Conservation (phyloP, 2,329 filamentous ascomycete species). For the Aureobasidium melanogenum region DNA sequence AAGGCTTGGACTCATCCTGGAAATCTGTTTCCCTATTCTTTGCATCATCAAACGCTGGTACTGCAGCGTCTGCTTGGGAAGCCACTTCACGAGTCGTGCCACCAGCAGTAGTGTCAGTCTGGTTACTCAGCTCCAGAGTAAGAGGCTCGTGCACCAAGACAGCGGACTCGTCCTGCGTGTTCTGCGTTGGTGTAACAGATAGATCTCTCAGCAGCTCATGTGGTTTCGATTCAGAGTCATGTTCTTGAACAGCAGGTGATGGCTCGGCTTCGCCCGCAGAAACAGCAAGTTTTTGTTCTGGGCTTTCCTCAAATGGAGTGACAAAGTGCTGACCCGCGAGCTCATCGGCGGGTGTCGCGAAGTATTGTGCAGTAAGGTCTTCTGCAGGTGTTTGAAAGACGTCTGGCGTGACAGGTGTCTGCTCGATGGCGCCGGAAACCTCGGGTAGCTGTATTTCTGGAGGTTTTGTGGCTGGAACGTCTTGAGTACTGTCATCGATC, state of each 20-base stretch:
- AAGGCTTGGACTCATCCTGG: not conserved
- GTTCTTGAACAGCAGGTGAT: not conserved
- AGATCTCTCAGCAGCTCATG: not conserved
- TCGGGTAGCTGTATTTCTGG: not conserved
- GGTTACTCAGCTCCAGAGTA: not conserved
- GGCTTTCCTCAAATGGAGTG: not conserved
- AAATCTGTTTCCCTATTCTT: too few relatives aligned
- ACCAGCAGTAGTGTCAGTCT: not conserved
- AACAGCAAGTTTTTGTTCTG: not conserved
- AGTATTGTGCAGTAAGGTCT: not conserved
- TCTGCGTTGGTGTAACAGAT: not conserved
- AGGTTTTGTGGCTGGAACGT: not conserved
- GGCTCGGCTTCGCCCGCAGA: not conserved
- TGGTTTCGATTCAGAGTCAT: not conserved
- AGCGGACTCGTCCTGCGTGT: not conserved
- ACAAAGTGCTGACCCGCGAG: not conserved
- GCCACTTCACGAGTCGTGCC: not conserved
- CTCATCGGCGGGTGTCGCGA: not conserved
- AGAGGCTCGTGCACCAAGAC: not conserved
- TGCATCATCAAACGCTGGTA: not conserved
- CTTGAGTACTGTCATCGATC: not conserved
- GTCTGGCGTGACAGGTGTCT: not conserved
- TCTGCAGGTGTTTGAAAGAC: slow-evolving; percentile 4
- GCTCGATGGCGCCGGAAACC: not conserved
- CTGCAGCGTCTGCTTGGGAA: not conserved